Evolutionary conservation across 2,329 filamentous ascomycete genomes (phyloP).

Genomic region (Penicillium hesseltinei): DNA sequence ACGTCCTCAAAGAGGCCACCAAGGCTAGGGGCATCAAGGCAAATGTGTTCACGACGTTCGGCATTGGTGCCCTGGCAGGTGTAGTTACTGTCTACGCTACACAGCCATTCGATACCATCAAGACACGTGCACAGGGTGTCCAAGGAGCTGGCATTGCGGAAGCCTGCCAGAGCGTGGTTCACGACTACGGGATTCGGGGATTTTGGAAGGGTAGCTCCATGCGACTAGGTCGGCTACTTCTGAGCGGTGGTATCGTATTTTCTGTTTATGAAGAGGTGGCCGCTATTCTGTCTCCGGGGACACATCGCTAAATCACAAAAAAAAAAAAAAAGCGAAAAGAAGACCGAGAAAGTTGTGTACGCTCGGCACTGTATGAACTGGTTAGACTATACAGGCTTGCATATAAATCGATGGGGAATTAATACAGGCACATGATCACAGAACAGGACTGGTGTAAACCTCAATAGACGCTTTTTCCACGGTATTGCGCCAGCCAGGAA

Average conservation of each 20-base stretch:
- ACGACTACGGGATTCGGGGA: conserved; percentile 55
- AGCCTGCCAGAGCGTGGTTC: too few relatives aligned
- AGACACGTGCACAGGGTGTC: too few relatives aligned
- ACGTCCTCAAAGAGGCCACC: not conserved
- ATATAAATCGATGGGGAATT: not conserved
- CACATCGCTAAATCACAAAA: not conserved
- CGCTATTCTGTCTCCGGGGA: conserved; percentile 46
- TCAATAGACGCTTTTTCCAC: conserved; percentile 8
- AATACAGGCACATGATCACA: not conserved
- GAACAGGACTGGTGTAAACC: conserved; percentile 4
- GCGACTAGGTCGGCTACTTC: conserved; percentile 62
- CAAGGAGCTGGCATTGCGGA: too few relatives aligned
- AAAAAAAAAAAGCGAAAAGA: too few relatives aligned
- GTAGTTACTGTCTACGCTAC: conserved; percentile 47
- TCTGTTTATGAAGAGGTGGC: conserved; percentile 61
- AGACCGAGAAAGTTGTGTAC: too few relatives aligned
- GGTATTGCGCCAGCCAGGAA: conserved; percentile 8
- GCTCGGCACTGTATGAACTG: not conserved
- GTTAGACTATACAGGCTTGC: not conserved
- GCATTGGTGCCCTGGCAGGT: conserved; percentile 61
- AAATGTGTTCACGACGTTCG: conserved; percentile 57
- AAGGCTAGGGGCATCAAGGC: conserved; percentile 46
- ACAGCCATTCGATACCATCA: conserved; percentile 5
- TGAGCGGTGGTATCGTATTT: conserved; percentile 67
- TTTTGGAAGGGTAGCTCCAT: conserved; percentile 69